A percentile compares a stretch with the other conserved stretches of the same genome.
These are phyloP conservation scores for Dactylonectria estremocensis DNA, from an alignment of 2,329 filamentous ascomycete genomes.

Conservation along the genomic window DNA sequence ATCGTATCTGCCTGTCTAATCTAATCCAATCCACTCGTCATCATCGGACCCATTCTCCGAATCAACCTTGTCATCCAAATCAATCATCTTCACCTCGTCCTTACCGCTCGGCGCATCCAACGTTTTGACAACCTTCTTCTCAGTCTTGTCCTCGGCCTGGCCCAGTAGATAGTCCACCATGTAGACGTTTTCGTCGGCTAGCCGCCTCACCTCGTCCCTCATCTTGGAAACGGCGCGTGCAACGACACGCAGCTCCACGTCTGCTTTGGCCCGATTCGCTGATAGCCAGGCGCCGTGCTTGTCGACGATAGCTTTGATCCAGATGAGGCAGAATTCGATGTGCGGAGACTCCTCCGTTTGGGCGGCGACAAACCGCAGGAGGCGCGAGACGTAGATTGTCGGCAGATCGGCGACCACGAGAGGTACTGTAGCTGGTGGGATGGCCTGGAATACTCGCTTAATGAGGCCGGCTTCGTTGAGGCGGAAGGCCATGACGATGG, in stretches of 20 bases:
- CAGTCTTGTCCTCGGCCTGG: conserved; percentile 58
- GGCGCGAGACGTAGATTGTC: conserved; percentile 85
- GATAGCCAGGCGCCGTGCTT: conserved; percentile 89
- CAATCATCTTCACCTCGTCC: conserved; percentile 51
- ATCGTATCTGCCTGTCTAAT: conserved; percentile 54
- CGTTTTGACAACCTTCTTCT: conserved; percentile 43
- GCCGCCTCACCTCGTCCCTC: conserved; percentile 83
- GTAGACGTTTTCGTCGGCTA: conserved; percentile 92
- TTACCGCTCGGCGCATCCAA: conserved; percentile 37
- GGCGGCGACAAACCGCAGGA: conserved; percentile 89
- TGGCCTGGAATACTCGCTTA: conserved; percentile 86
- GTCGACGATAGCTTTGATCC: conserved; percentile 88
- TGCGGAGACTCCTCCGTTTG: conserved; percentile 93
- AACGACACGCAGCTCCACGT: conserved; percentile 87
- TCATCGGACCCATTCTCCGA: conserved; percentile 57
- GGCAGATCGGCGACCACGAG: conserved; percentile 87
- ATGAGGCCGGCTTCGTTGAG: conserved; percentile 89
- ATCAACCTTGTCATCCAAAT: conserved; percentile 51
- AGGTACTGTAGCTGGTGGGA: conserved; percentile 81
- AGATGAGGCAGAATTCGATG: conserved; percentile 93
- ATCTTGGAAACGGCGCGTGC: conserved; percentile 86
- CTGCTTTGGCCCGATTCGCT: conserved; percentile 83
- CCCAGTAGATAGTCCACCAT: conserved; percentile 85
- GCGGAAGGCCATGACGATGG: conserved; percentile 96
- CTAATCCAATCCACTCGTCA: conserved; percentile 65